Base-by-base conservation (phyloP, 2,329 filamentous ascomycete genomes). In the Ophiostoma triangulosporum region DNA sequence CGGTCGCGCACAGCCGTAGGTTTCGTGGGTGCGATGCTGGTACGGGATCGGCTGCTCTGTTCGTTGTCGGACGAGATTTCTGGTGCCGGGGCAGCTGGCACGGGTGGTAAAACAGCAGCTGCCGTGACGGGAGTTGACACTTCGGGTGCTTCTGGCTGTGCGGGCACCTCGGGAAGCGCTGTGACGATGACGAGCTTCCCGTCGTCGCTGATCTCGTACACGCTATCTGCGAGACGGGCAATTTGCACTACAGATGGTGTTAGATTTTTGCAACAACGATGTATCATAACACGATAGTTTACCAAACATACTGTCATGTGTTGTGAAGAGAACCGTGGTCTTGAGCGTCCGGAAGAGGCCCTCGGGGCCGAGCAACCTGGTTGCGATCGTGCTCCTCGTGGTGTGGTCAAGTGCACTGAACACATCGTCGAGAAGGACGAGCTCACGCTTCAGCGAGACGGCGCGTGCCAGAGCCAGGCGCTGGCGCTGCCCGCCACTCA, bases 381-480 rank as follows among this genome's bases (percentile, higher is more conserved):
- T 36, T 20, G 55, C 57, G 4, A 53, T 55, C 27, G 51, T 57
- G n/a, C 49, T 31, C 12, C 53, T 53, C 0, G 57, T 58, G 20
- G 54, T 53, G 17, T 53, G 50, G 24, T 57, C 55, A 5, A 58
- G 57, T 3, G 52, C 57, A 4, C 55, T 58, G 8, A 58, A 35
- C 20, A 58, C 52, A n/a, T 58, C 55, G 48, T 57, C 57, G 3
- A 58, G 51, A 11, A 58, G 51, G 32, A 58, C 54, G 26, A 58
- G 48, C 27, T 57, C 55, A 22, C 56, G 51, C 43, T 55, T 57
- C 12, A 31, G 29, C 54, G 73, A 77, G 0, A 76, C 60, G 1
- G 73, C 73, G 15, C 74, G 65, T 3, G 74, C 73, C 1, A 76
- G 60, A 3, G 70, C 66, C 32, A 66, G 57, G 2, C 64, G 57